These are phyloP conservation scores for Glomus cerebriforme DNA, from an alignment of 192 early-diverging fungal genomes.

Conservation along the genomic window DNA sequence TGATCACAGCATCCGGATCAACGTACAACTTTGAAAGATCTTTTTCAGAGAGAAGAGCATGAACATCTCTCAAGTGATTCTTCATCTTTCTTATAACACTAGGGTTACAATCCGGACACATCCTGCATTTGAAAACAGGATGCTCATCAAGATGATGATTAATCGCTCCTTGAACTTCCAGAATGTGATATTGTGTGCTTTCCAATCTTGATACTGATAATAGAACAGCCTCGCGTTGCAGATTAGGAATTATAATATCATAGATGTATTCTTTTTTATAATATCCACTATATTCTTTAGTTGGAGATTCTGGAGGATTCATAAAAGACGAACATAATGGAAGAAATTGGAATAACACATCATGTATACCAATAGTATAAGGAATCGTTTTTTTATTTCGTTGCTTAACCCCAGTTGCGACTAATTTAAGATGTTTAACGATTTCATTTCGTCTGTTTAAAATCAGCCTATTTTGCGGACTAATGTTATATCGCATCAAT, in stretches of 20 bases:
- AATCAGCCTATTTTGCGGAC: background rate
- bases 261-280: background rate
- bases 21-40: background rate
- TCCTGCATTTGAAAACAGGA: slow-evolving; percentile 2
- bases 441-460: background rate
- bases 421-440: slow-evolving; percentile 7
- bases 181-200: background rate
- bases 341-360: background rate
- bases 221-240: background rate
- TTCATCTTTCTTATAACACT: background rate
- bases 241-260: background rate
- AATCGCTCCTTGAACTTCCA: background rate
- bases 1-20: slow-evolving; percentile 1
- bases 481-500: background rate
- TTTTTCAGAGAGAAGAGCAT: background rate
- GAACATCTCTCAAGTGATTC: background rate
- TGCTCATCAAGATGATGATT: background rate
- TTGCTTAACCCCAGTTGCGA: background rate
- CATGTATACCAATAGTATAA: background rate
- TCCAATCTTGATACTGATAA: background rate
- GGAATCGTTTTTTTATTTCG: background rate
- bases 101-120: background rate
- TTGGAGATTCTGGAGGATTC: background rate
- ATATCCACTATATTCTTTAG: background rate
- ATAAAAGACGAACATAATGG: background rate